A percentile compares a stretch with the other conserved stretches of the same genome.
Conservation (phyloP, 2,329 filamentous ascomycete species). For the Colletotrichum tropicale region DNA sequence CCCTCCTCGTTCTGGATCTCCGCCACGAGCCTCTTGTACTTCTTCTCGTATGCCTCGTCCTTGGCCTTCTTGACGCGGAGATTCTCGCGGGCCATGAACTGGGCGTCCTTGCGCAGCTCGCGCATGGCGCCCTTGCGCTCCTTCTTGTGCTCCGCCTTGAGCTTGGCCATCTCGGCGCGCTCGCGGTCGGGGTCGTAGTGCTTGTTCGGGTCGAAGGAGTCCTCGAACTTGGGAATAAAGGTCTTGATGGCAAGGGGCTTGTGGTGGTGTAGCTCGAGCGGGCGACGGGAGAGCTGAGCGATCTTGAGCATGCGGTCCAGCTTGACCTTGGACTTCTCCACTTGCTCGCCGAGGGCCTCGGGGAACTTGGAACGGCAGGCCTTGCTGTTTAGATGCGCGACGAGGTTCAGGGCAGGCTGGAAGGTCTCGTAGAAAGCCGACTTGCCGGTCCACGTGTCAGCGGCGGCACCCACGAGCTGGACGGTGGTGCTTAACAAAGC, state of each 20-base stretch:
- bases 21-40: conserved; percentile 88
- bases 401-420: conserved; percentile 61
- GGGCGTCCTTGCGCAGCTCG: conserved; percentile 92
- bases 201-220: conserved; percentile 90
- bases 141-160: conserved; percentile 90
- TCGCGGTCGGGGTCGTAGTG: conserved; percentile 97
- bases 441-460: conserved; percentile 76
- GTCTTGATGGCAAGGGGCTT: conserved; percentile 85
- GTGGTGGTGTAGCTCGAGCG: conserved; percentile 89
- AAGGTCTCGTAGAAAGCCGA: conserved; percentile 82
- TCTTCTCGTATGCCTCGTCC: conserved; percentile 94
- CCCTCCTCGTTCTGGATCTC: conserved; percentile 97
- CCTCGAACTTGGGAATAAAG: conserved; percentile 93
- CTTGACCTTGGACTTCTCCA: conserved; percentile 47
- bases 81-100: conserved; percentile 90
- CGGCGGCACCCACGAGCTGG: conserved; percentile 69
- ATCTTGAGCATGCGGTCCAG: conserved; percentile 61
- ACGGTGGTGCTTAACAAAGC: conserved; percentile 67
- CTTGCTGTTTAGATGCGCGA: conserved; percentile 66
- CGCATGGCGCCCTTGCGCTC: conserved; percentile 94
- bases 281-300: conserved; percentile 71
- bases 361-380: conserved; percentile 57
- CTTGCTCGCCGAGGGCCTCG: conserved; percentile 39
- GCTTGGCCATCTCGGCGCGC: conserved; percentile 81
- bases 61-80: conserved; percentile 90